Conservation (phyloP, 2,329 filamentous ascomycete species). For the Alternaria infectoria region DNA sequence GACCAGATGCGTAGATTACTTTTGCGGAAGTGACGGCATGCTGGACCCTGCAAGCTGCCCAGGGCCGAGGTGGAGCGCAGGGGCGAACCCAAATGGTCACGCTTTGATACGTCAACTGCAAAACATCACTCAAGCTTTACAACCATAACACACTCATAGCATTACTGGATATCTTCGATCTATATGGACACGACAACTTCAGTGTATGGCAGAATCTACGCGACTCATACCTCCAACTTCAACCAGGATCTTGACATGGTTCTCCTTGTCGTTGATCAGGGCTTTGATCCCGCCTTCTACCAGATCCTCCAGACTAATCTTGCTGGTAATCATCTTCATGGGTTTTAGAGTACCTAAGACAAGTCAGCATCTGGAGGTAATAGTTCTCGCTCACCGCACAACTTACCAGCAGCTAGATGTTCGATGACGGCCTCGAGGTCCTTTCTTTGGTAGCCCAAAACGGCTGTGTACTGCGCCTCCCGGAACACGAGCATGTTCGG, state of each 20-base stretch:
- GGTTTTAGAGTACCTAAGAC: conserved; percentile 58
- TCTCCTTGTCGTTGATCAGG: conserved; percentile 65
- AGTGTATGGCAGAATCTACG: conserved; percentile 19
- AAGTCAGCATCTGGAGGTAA: neutral
- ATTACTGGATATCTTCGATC: neutral
- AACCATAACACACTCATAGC: neutral
- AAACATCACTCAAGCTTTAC: neutral
- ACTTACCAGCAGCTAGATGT: conserved; percentile 50
- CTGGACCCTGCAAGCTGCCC: neutral
- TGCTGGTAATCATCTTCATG: conserved; percentile 66
- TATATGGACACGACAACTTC: neutral
- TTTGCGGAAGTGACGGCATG: conserved; percentile 10
- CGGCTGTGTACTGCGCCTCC: conserved; percentile 60
- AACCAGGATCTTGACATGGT: conserved; percentile 68
- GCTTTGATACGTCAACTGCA: neutral
- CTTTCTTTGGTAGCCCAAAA: conserved; percentile 57
- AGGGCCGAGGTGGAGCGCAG: neutral
- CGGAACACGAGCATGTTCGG: conserved; percentile 61
- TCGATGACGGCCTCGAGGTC: conserved; percentile 66
- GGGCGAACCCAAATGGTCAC: neutral
- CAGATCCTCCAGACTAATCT: conserved; percentile 61
- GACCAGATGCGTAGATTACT: neutral
- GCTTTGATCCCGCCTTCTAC: conserved; percentile 64
- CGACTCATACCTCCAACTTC: conserved; percentile 44
- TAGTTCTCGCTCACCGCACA: neutral